Base-by-base conservation (phyloP, 768 basidiomycete species). In the Lyophyllum decastes region DNA sequence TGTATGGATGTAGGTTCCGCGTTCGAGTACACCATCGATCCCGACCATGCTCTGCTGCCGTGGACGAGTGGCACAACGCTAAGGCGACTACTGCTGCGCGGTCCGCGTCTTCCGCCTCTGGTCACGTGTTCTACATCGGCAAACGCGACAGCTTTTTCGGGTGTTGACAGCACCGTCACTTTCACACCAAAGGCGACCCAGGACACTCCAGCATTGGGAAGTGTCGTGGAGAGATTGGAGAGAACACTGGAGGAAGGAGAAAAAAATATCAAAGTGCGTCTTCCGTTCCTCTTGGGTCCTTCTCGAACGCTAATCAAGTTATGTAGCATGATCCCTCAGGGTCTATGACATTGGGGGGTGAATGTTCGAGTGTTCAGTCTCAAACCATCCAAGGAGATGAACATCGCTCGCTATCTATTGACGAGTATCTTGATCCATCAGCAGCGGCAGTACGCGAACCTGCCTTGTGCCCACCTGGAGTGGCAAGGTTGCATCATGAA, bases 81-180 rank as follows among this genome's bases (percentile, higher is more conserved):
- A 21, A 51, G 14, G 17, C 10, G 16, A 24, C n/a, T 9, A 26
- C 2, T 21, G 16, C 22, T 26, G 8, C 49, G 49, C 41, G 40
- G 17, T 33, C 44, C 33, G 27, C 44, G 41, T n/a, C 49, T n/a
- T 40, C 26, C 46, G 53, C 50, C 58, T 53, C 47, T 33, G 19
- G 17, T 63, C 62, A 63, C 62, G 62, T 63, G 62, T 30, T 8
- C 30, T 11, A 45, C 14, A n/a, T 54, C 57, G 21, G 40, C 34
- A 34, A 58, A 48, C 58, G 51, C 53, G 58, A 45, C 57, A 54
- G 57, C 40, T 60, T 63, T 63, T 55, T 48, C 50, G 9, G 25
- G 17, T 35, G 53, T 45, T 51, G 47, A 50, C 52, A 63, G n/a
- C 33, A 24, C 40, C 43, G 43, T 27, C 34, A 48, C 49, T 38